Evolutionary conservation across 2,329 filamentous ascomycete genomes (phyloP).

Genomic region (Metarhizium humberi): DNA sequence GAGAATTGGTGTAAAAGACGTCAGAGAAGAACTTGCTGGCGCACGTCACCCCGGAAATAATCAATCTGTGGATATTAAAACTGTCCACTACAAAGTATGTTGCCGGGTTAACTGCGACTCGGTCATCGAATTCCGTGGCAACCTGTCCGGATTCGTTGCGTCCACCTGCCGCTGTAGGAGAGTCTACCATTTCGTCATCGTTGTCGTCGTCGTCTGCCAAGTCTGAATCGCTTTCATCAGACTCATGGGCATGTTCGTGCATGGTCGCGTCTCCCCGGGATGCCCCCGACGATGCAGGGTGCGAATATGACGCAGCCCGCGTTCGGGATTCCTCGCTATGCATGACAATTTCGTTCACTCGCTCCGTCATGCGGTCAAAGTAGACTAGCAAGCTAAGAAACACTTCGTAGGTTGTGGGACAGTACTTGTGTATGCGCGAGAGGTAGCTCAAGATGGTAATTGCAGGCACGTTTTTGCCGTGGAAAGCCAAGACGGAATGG

Average conservation of each 20-base stretch:
- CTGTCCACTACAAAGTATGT: constrained; percentile 90
- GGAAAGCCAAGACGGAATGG: constrained; percentile 78
- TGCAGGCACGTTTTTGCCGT: constrained; percentile 94
- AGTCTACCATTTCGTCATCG: constrained; percentile 23
- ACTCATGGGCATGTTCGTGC: constrained; percentile 17
- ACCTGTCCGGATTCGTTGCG: constrained; percentile 13
- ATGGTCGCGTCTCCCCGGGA: constrained; percentile 20
- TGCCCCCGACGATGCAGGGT: constrained; percentile 6
- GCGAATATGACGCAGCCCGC: constrained; percentile 5
- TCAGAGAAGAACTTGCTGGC: constrained; percentile 99
- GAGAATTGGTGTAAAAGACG: constrained; percentile 97
- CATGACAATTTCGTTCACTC: constrained; percentile 75
- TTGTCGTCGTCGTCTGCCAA: constrained; percentile 39
- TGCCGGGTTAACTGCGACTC: constrained; percentile 22
- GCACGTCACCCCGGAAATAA: constrained; percentile 95
- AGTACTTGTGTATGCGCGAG: constrained; percentile 96
- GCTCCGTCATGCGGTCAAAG: constrained; percentile 97
- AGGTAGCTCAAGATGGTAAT: constrained; percentile 96
- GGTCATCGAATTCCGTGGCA: constrained; percentile 14
- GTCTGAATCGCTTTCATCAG: constrained; percentile 40
- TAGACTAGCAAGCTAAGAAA: constrained; percentile 93
- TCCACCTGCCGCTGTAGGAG: constrained; percentile 14
- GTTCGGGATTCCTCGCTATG: constrained; percentile 50
- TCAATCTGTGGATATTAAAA: constrained; percentile 94
- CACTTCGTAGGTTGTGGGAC: constrained; percentile 95